phyloP scores from a whole-genome alignment of 2,329 filamentous ascomycete genomes.

The Didymella pomorum region DNA sequence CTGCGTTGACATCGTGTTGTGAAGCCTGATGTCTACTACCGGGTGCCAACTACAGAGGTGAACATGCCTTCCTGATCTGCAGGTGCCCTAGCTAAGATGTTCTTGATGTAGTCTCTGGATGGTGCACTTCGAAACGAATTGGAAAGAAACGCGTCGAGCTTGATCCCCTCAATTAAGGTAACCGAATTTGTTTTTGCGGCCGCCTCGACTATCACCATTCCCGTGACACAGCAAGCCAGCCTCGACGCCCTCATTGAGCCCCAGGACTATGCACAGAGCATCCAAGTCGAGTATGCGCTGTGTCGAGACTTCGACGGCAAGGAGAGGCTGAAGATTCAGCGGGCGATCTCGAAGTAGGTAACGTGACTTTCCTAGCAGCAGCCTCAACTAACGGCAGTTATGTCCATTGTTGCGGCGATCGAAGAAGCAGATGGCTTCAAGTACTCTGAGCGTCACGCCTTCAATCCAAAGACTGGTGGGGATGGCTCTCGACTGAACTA shows the following conservation, averaged over 20 bases:
- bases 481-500: conserved; percentile 46
- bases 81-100: conserved; percentile 26
- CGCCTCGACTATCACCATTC: conserved; percentile 43
- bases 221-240: conserved; percentile 37
- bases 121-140: conserved; percentile 42
- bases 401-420: conserved; percentile 42
- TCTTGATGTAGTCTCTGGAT: conserved; percentile 34
- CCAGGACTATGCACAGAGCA: conserved; percentile 39
- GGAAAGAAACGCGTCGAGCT: conserved; percentile 37
- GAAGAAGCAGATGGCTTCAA: conserved; percentile 45
- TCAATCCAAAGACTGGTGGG: conserved; percentile 35
- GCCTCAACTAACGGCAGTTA: not conserved
- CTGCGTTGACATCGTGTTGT: conserved; percentile 41
- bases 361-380: not conserved
- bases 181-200: conserved; percentile 45
- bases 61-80: conserved; percentile 17
- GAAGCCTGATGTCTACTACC: conserved; percentile 45
- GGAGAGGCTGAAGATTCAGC: conserved; percentile 39
- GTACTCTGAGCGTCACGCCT: conserved; percentile 44
- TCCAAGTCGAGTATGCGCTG: conserved; percentile 39
- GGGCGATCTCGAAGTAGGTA: conserved; percentile 40
- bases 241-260: conserved; percentile 39
- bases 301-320: conserved; percentile 40
- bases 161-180: conserved; percentile 43
- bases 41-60: conserved; percentile 40